Conservation (phyloP, 768 basidiomycete species). For the Kwoniella bestiolae region DNA sequence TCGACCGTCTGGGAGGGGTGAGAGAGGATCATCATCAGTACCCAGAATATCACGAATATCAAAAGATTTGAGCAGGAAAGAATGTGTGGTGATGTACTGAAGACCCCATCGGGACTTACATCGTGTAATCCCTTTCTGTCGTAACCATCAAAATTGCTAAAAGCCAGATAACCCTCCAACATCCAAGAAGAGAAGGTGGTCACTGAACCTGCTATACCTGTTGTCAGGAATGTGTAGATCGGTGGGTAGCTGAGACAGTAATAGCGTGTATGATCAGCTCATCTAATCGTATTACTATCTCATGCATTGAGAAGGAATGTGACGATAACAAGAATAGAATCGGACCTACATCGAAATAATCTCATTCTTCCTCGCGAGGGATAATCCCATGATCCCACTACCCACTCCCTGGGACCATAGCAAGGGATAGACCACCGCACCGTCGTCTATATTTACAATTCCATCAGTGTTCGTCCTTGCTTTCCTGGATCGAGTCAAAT, state of each 20-base stretch:
- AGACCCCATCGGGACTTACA: no score
- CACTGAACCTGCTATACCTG: conserved; percentile 94
- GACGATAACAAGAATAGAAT: no score
- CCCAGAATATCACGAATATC: background rate
- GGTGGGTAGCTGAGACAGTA: conserved; percentile 72
- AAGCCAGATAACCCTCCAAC: conserved; percentile 80
- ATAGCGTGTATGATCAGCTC: background rate
- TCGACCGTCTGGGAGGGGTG: conserved; percentile 73
- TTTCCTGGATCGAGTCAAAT: no score
- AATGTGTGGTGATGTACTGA: no score
- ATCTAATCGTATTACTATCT: no score
- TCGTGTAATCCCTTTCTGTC: conserved; percentile 70
- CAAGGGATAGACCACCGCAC: conserved; percentile 75
- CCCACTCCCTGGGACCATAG: conserved; percentile 85
- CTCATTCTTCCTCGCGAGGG: conserved; percentile 70
- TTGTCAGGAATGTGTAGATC: conserved; percentile 83
- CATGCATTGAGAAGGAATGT: no score
- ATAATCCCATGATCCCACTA: conserved; percentile 88
- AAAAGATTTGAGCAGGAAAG: background rate
- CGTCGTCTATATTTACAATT: conserved; percentile 61
- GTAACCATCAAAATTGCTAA: conserved; percentile 69
- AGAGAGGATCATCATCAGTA: no score
- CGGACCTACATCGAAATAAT: conserved; percentile 79
- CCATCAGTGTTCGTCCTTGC: background rate
- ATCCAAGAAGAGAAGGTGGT: conserved; percentile 99